Percentiles rank a stretch among this genome's conserved stretches.
phyloP scores from a whole-genome alignment of 1,139 yeast species.

The Kazachstania sp. region DNA sequence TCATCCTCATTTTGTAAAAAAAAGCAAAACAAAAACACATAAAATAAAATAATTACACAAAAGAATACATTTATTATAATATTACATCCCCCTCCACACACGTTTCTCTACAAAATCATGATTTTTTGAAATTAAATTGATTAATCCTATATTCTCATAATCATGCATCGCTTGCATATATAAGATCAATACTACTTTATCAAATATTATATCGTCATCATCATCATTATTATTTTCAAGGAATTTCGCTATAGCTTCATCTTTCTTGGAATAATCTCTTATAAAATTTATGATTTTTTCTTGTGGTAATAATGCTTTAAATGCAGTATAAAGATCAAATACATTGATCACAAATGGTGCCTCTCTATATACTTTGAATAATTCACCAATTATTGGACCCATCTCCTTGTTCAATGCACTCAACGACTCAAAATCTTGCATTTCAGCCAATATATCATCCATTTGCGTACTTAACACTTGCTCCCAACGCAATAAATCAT shows the following conservation, averaged over 20 bases:
- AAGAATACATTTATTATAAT: not conserved
- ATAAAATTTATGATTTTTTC: conserved; percentile 34
- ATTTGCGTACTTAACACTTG: conserved; percentile 14
- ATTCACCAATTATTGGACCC: conserved; percentile 47
- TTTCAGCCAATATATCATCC: conserved; percentile 1
- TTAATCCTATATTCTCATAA: conserved; percentile 44
- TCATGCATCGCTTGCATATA: conserved; percentile 53
- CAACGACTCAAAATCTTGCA: conserved; percentile 6
- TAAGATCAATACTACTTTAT: conserved; percentile 42
- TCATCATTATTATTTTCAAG: conserved; percentile 22
- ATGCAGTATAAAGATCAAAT: conserved; percentile 69
- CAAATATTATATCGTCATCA: conserved; percentile 39
- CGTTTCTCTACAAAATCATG: conserved; percentile 49
- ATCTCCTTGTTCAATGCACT: conserved; percentile 22
- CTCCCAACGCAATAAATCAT: conserved; percentile 28
- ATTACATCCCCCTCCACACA: conserved; percentile 50
- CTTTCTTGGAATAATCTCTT: conserved; percentile 20
- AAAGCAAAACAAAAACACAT: not conserved
- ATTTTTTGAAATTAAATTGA: conserved; percentile 42
- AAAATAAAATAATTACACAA: too few species aligned
- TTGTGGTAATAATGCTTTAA: conserved; percentile 47
- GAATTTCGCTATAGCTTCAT: conserved; percentile 21
- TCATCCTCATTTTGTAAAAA: not conserved
- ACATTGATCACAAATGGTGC: conserved; percentile 69
- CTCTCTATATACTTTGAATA: conserved; percentile 69